Conservation (phyloP, 208 protist genomes). For the Trichomonas tenax region DNA sequence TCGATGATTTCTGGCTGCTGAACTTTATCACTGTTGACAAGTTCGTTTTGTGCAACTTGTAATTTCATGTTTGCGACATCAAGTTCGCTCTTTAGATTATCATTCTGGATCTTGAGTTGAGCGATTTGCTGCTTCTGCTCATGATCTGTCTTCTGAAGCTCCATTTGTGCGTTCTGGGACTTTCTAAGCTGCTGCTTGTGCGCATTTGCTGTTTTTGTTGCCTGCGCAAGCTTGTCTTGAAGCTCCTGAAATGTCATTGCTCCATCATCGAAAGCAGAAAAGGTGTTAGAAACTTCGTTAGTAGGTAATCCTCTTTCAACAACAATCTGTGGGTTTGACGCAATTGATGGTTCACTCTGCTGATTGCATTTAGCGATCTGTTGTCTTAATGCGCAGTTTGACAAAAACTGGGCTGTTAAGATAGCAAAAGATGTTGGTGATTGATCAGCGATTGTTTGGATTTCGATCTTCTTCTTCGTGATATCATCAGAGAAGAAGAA, state of each 20-base stretch:
- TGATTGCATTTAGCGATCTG: neutral
- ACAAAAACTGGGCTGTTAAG: neutral
- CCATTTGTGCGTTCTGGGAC: neutral
- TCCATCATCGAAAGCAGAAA: neutral
- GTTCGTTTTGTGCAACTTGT: neutral
- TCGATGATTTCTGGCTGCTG: neutral
- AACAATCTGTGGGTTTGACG: neutral
- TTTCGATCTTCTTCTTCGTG: neutral
- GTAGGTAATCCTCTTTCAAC: neutral
- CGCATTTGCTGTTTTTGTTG: neutral
- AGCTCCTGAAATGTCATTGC: neutral
- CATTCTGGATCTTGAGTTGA: neutral
- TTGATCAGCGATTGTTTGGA: neutral
- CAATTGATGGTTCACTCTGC: too few species aligned
- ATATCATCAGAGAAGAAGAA: neutral
- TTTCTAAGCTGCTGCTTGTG: neutral
- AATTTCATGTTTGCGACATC: neutral
- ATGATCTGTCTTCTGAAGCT: neutral
- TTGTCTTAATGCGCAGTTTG: neutral
- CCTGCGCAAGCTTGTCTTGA: neutral
- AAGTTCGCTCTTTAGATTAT: neutral
- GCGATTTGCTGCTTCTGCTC: neutral
- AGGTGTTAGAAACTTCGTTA: neutral
- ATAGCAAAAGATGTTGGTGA: neutral
- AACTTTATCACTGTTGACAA: neutral